Conservation (phyloP, 176 grass and related monocot species). For the Oryza meridionalis region DNA sequence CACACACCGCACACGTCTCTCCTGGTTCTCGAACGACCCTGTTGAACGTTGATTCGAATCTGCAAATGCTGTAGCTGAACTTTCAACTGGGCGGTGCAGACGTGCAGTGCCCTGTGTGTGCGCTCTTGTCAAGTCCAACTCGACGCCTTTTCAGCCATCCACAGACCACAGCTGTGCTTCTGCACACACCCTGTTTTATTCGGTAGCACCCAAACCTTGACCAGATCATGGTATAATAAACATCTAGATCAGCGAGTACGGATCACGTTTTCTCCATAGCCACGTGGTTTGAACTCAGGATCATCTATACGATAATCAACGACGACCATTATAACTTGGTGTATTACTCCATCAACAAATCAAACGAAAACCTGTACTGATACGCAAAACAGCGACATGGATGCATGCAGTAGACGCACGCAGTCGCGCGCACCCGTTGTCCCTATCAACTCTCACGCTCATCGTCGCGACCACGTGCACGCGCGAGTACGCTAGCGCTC, state of each 20-base stretch:
- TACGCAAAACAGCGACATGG: not conserved
- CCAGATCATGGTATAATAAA: not conserved
- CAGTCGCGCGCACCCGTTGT: not conserved
- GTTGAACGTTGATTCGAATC: not conserved
- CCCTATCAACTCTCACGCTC: not conserved
- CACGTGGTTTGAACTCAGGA: not conserved
- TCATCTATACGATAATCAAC: not conserved
- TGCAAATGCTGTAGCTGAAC: not conserved
- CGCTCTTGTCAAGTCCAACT: not conserved
- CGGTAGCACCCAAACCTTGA: constrained; percentile 26
- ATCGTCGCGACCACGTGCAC: not conserved
- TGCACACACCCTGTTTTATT: not conserved
- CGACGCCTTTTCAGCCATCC: not conserved
- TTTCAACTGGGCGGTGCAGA: not conserved
- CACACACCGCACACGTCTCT: not conserved
- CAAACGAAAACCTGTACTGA: too few relatives aligned
- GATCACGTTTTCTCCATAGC: constrained; percentile 4
- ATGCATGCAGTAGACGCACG: not conserved
- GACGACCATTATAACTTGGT: not conserved
- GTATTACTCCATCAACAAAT: not conserved
- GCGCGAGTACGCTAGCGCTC: not conserved
- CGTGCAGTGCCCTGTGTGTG: not conserved
- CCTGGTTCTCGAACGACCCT: not conserved
- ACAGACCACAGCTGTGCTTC: not conserved
- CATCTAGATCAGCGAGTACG: not conserved